A percentile compares a stretch with the other conserved stretches of the same genome.
Evolutionary conservation across 2,329 filamentous ascomycete species (phyloP).

Genomic region (Colletotrichum magnum): DNA sequence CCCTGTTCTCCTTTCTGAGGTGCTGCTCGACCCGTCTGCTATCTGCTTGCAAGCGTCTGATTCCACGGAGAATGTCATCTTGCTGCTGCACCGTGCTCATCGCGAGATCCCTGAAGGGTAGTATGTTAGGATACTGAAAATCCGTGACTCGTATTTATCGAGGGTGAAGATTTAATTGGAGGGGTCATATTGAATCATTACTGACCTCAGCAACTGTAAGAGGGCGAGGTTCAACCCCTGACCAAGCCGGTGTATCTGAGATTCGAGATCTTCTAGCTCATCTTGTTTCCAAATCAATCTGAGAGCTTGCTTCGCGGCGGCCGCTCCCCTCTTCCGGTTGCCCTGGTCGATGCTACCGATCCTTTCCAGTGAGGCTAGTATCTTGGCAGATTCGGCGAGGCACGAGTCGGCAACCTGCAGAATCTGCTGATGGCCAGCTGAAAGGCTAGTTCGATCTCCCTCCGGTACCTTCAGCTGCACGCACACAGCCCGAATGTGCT

Average conservation of each 20-base stretch:
- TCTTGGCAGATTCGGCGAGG: background rate
- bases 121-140: too few species aligned
- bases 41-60: background rate
- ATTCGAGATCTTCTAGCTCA: background rate
- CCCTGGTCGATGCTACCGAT: background rate
- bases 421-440: background rate
- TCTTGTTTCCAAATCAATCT: slow-evolving; percentile 7
- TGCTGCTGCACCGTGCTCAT: background rate
- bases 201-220: background rate
- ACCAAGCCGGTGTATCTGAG: background rate
- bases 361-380: background rate
- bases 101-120: background rate
- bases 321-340: background rate
- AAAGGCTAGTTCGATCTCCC: background rate
- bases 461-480: background rate
- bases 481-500: background rate
- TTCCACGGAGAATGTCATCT: too few species aligned
- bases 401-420: background rate
- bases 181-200: too few species aligned
- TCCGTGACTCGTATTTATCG: too few species aligned
- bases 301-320: background rate
- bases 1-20: too few species aligned
- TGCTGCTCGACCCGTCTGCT: background rate
- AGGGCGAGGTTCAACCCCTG: background rate
- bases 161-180: background rate